A percentile compares a stretch with the other conserved stretches of the same genome.
These are phyloP conservation scores for Glycine soja DNA, from an alignment of 306 rosid species.

Conservation along the genomic window DNA sequence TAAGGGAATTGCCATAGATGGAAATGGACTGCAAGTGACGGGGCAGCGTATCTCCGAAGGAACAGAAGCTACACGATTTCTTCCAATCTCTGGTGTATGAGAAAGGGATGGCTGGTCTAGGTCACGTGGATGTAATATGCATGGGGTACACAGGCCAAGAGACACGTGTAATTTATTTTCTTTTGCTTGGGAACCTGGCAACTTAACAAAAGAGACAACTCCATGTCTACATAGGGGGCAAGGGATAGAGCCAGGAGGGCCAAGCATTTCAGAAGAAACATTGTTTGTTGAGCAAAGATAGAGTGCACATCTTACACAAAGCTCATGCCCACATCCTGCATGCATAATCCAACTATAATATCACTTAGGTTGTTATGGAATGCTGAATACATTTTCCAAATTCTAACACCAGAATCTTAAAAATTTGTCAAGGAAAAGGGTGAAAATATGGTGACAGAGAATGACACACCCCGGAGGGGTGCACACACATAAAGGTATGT, in stretches of 20 bases:
- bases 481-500: neutral
- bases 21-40: slow-evolving; percentile 95
- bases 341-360: slow-evolving; percentile 19
- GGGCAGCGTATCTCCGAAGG: slow-evolving; percentile 90
- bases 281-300: slow-evolving; percentile 90
- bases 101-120: slow-evolving; percentile 63
- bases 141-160: slow-evolving; percentile 83
- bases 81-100: slow-evolving; percentile 64
- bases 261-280: slow-evolving; percentile 63
- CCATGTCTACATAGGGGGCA: slow-evolving; percentile 93
- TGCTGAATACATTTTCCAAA: neutral
- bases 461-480: neutral
- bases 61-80: slow-evolving; percentile 78
- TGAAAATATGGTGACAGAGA: neutral
- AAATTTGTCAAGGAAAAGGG: neutral
- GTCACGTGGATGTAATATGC: slow-evolving; percentile 81
- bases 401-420: slow-evolving; percentile 4
- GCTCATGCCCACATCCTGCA: slow-evolving; percentile 92
- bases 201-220: slow-evolving; percentile 78
- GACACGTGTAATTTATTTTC: slow-evolving; percentile 69
- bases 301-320: slow-evolving; percentile 90
- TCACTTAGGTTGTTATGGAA: slow-evolving; percentile 32
- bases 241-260: slow-evolving; percentile 90
- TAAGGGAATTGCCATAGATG: slow-evolving; percentile 82
- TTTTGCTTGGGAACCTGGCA: slow-evolving; percentile 75